Evolutionary conservation across 139 green algal genomes (phyloP), one percentile per base, ranked within the genome.

Genomic region (Deuterostichococcus epilithicus): DNA sequence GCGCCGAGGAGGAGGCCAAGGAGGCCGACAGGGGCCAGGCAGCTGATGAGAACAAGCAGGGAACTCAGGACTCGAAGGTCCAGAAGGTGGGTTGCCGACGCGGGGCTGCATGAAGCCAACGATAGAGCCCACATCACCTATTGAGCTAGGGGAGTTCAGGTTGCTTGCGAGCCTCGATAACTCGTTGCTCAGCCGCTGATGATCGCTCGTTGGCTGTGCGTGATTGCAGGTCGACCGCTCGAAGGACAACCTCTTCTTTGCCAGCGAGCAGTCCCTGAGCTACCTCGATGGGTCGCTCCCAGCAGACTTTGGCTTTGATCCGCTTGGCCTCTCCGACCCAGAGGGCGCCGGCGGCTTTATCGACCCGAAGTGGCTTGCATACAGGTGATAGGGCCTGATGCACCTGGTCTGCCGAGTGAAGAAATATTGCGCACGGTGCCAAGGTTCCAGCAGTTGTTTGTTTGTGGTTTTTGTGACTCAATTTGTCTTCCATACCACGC

Each of bases 261-360:
- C 90, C 75, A 86, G 78, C 74, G 81, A 90, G 60, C 86, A 92
- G 77, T 93, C 92, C 6, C 85, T 98, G 71, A 84, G 86, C 32
- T 99, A 99, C 94, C 90, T 99, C 39, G 94, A 98, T 70, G 95
- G 95, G 72, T 88, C 88, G 39, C 87, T 97, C 58, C 90, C 96
- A 38, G 96, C 76, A 75, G 86, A 90, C 74, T 90, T 83, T 63
- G 86, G 86, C 58, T 99, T 98, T 74, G 95, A 97, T 87, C 93
- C 93, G 75, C 90, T 99, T 38, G 95, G 95, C 79, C 92, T 99
- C 69, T 86, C 85, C 70, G 96, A 99, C 87, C 96, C 96, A 67
- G 90, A 86, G 39, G 90, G 87, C 74, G 92, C 91, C 60, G 92
- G 91, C 73, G 94, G 95, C 74, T 97, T 98, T 83, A 80, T 99